Conservation (phyloP, 345 rosid species). For the Excoecaria cochinchinensis region DNA sequence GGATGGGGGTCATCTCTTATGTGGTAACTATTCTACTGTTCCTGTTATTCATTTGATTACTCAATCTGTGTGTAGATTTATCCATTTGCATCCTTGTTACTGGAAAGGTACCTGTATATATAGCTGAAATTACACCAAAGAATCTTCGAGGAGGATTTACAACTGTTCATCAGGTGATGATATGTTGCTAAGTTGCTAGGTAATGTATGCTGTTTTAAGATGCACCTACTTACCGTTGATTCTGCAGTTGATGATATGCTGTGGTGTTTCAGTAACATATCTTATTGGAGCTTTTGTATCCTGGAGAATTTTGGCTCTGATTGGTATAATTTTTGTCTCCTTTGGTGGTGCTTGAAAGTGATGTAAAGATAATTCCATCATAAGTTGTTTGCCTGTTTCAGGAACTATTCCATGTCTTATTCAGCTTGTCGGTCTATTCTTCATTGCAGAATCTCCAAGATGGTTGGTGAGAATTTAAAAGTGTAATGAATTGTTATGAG, state of each 20-base stretch:
- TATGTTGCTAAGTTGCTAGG: constrained; percentile 1
- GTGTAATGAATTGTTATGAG: background rate
- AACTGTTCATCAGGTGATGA: constrained; percentile 56
- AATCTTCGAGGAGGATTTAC: constrained; percentile 71
- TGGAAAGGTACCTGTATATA: constrained; percentile 66
- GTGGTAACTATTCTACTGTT: constrained; percentile 48
- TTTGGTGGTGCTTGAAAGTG: background rate
- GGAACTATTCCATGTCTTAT: constrained; percentile 43
- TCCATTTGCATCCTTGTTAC: background rate
- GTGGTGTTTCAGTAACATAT: constrained; percentile 58
- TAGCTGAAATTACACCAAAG: constrained; percentile 87
- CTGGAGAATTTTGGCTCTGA: constrained; percentile 68
- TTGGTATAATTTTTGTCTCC: constrained; percentile 40
- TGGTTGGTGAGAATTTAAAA: constrained; percentile 50
- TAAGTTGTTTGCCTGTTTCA: constrained; percentile 13
- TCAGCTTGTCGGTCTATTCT: constrained; percentile 37
- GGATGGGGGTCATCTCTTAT: constrained; percentile 67
- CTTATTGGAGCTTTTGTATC: constrained; percentile 62
- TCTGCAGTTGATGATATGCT: constrained; percentile 71
- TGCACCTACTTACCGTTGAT: background rate
- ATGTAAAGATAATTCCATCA: constrained; percentile 5
- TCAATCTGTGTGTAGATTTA: constrained; percentile 2
- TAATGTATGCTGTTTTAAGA: background rate
- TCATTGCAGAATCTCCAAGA: constrained; percentile 62
- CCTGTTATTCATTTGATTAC: constrained; percentile 5